Conservation (phyloP, 2,329 filamentous ascomycete genomes). For the Diaporthe velutina region DNA sequence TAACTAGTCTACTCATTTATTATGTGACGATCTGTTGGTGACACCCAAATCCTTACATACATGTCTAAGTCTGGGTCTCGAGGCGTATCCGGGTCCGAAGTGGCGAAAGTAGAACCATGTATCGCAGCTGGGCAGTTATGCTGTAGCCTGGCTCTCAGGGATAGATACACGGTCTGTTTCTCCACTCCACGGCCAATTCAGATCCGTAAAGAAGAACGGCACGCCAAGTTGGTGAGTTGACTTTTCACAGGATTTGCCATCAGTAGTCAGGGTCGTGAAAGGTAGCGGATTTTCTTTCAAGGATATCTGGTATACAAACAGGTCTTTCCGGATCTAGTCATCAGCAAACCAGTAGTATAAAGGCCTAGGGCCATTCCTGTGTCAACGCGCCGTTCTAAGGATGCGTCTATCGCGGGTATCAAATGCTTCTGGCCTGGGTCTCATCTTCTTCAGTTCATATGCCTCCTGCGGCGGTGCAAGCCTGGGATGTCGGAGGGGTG, state of each 20-base stretch:
- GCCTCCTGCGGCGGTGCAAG: constrained; percentile 2
- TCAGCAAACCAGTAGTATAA: constrained; percentile 19
- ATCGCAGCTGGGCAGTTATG: too few species aligned
- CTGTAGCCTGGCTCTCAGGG: too few species aligned
- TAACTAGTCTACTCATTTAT: too few species aligned
- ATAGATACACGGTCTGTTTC: not conserved
- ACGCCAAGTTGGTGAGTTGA: too few species aligned
- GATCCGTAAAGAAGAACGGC: not conserved
- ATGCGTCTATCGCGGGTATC: constrained; percentile 40
- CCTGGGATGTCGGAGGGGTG: not conserved
- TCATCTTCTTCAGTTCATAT: not conserved
- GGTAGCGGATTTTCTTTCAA: not conserved
- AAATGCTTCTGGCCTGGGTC: constrained; percentile 32
- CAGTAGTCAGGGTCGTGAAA: not conserved
- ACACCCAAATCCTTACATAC: too few species aligned
- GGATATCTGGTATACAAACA: constrained; percentile 18
- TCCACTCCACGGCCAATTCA: too few species aligned
- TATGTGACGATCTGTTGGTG: too few species aligned
- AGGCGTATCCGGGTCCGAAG: not conserved
- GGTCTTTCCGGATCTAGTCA: constrained; percentile 31
- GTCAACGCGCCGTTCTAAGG: constrained; percentile 36
- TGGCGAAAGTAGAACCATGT: not conserved
- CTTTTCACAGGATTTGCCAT: not conserved
- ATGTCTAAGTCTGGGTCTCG: not conserved
- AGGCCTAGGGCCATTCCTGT: constrained; percentile 7